These are phyloP conservation scores for Cercospora sp. DNA, from an alignment of 2,329 filamentous ascomycete species.

Conservation along the genomic window DNA sequence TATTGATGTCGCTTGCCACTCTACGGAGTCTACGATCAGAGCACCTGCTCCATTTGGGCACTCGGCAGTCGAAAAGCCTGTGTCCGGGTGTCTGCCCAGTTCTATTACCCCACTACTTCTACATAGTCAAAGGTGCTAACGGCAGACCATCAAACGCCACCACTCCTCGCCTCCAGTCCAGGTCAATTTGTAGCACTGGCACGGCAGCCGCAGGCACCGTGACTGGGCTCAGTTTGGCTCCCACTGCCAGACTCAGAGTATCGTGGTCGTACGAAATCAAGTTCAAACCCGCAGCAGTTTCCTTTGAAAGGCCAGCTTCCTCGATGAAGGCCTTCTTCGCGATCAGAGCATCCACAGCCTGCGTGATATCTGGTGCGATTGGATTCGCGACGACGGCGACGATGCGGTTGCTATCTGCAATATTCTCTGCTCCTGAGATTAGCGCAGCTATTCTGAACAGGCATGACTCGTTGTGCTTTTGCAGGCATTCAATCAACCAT, in stretches of 20 bases:
- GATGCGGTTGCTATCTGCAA: constrained; percentile 27
- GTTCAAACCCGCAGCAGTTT: constrained; percentile 27
- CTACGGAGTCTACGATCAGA: background rate
- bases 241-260: constrained; percentile 28
- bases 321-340: constrained; percentile 28
- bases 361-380: constrained; percentile 28
- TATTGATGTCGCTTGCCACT: background rate
- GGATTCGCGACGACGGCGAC: constrained; percentile 29
- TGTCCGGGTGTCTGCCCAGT: background rate
- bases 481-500: background rate
- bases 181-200: constrained; percentile 28
- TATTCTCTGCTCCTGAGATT: constrained; percentile 17
- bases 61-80: background rate
- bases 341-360: constrained; percentile 29
- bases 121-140: constrained; percentile 21
- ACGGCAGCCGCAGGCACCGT: constrained; percentile 25
- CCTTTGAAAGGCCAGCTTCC: constrained; percentile 23
- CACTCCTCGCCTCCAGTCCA: constrained; percentile 28
- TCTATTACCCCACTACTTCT: background rate
- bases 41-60: background rate
- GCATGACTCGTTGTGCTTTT: background rate
- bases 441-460: background rate
- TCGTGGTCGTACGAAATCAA: constrained; percentile 30
- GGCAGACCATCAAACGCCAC: constrained; percentile 27
- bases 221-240: constrained; percentile 23